phyloP scores from a whole-genome alignment of 1,139 yeast genomes.

The Debaryomyces sp. region DNA sequence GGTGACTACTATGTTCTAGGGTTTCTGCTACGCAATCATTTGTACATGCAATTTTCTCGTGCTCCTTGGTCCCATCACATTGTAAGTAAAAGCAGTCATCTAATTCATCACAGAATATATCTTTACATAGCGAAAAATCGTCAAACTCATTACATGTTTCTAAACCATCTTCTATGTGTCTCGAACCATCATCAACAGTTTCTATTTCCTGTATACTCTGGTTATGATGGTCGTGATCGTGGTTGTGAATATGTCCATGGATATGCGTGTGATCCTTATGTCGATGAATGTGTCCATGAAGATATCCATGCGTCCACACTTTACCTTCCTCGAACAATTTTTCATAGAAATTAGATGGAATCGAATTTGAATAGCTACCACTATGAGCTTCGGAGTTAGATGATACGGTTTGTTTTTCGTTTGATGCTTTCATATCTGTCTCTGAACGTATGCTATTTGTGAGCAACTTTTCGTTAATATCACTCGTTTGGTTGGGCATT shows the following conservation, averaged over 20 bases:
- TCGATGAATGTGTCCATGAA: constrained; percentile 71
- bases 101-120: constrained; percentile 46
- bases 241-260: constrained; percentile 69
- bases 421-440: not conserved
- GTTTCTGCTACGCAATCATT: constrained; percentile 7
- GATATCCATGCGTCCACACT: constrained; percentile 51
- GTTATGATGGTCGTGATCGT: constrained; percentile 33
- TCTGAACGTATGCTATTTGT: not conserved
- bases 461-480: not conserved
- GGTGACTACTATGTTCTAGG: constrained; percentile 1
- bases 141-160: constrained; percentile 33
- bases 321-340: constrained; percentile 10
- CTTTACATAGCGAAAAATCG: constrained; percentile 39
- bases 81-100: constrained; percentile 47
- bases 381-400: not conserved
- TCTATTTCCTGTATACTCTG: not conserved
- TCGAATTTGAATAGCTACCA: constrained; percentile 2
- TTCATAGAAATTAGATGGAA: constrained; percentile 10
- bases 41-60: constrained; percentile 8
- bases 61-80: constrained; percentile 29
- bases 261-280: constrained; percentile 66
- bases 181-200: constrained; percentile 3
- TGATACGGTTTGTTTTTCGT: not conserved
- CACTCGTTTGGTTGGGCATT: not conserved
- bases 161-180: not conserved